Percentiles rank a stretch among this genome's conserved stretches.
Conservation (phyloP, 2,329 filamentous ascomycete genomes). For the Diaporthe australafricana region DNA sequence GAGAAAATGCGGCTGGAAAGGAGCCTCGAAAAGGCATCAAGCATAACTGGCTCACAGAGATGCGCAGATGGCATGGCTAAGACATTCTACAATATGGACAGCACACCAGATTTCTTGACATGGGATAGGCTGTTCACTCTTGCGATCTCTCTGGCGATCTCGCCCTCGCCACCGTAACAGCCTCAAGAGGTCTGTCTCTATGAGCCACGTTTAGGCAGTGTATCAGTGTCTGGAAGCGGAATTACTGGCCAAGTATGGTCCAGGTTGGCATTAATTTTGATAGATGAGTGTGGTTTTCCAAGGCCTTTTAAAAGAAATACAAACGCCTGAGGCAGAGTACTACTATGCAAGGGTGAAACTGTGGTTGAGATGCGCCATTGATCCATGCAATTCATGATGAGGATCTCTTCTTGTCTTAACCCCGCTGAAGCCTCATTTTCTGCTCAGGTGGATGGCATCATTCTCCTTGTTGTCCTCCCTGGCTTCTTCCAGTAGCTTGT, state of each 20-base stretch:
- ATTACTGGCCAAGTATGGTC: background rate
- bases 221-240: background rate
- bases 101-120: background rate
- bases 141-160: background rate
- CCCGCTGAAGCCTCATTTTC: slow-evolving; percentile 46
- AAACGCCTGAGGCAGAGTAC: background rate
- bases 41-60: background rate
- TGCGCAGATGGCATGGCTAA: background rate
- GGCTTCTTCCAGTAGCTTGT: slow-evolving; percentile 91
- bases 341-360: background rate
- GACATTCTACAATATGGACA: background rate
- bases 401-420: background rate
- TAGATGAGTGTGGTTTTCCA: background rate
- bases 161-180: background rate
- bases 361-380: background rate
- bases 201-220: background rate
- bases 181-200: background rate
- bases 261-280: background rate
- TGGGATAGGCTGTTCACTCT: too few species aligned
- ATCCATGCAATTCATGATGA: background rate
- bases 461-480: slow-evolving; percentile 90
- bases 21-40: background rate
- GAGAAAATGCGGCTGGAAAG: background rate
- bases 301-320: background rate
- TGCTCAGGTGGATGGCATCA: slow-evolving; percentile 75